Evolutionary conservation across 2,329 filamentous ascomycete species (phyloP), one percentile per base, ranked within the genome.

Genomic region (Neofusicoccum sp.): DNA sequence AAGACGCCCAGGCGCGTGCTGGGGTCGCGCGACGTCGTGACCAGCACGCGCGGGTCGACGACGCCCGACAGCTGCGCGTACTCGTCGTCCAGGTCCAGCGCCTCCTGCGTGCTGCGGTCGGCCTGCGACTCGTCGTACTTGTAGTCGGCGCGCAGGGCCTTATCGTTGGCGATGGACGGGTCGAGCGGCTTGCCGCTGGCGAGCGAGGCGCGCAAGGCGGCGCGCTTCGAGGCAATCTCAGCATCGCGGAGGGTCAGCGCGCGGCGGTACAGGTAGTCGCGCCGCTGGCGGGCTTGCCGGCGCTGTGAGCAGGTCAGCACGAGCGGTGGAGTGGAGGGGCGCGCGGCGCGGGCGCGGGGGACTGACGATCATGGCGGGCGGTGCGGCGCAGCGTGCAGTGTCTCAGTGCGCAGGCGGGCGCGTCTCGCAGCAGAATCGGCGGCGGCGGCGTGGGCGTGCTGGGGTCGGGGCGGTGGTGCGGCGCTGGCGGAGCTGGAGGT

Each of bases 21-120:
- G 22, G 95, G 94, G 68, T 94, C 90, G 72, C 95, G 87, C 49
- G 91, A 95, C 3, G 95, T 99, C 29, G 94, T 96, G 56, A 97
- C 91, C 6, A 98, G 85, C 3, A 96, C 88, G 60, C 93, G 85
- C 6, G 94, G 93, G 69, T 98, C 95, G 41, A 95, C 87, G 43
- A 98, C 87, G 36, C 95, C 95, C n/a, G 91, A 95, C 0, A 97
- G 85, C 68, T 93, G 88, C 29, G 90, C 87, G 76, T 97, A 98
- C 79, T 98, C 94, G 71, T 96, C 92, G 73, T 96, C 92, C 22
- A 96, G 79, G 62, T 91, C 89, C 16, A 92, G 78, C 74, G 89
- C 84, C 63, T 92, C 89, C 63, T 91, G 84, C 16, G 82, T 81
- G 3, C 83, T 87, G 61, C 87, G 79, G 69, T 93, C 90, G 28